Base-by-base conservation (phyloP, 2,329 filamentous ascomycete species). In the Aspergillus jensenii region DNA sequence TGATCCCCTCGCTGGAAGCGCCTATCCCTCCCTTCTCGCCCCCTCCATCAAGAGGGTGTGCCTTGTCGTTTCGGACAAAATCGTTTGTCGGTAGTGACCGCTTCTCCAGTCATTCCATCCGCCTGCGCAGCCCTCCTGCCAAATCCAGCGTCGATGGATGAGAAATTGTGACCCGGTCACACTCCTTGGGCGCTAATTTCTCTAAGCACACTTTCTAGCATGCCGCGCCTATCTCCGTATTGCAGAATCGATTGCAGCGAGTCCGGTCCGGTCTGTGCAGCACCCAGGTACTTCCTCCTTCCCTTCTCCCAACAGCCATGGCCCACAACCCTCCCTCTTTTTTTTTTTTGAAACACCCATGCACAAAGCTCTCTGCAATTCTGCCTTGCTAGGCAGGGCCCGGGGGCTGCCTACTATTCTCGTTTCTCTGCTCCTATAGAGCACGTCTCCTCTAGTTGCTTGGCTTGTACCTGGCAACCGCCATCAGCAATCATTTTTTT, bases 301-400 rank as follows among this genome's bases (percentile, higher is more conserved):
- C 45, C 55, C 56, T 65, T 68, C 57, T 59, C 61, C 44, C 40
- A 31, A 31, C 50, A 49, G 35, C 17, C 59, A 60, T 58, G 57
- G 59, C 57, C 58, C 52, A 47, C 56, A 47, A 44, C 43, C 51
- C 53, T 53, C 55, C 37, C 58, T 46, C 61, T 52, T 60, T 54
- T 46, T 48, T 55, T 64, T 64, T 65, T 65, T 65, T 62, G 27
- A 31, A 31, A 63, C 66, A 65, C 65, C 62, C 62, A 64, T 65
- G 65, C 60, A 63, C 55, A 56, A 61, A 52, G 58, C 56, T 55
- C 53, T 59, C 62, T 56, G 54, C 59, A 64, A 74, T 60, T 75
- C 72, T 74, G 73, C 73, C 73, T 74, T 71, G 71, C 59, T 67
- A 59, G 62, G 64, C 56, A 61, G 65, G 71, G 67, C 66, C 71